Percentiles rank a stretch among this genome's conserved stretches.
Evolutionary conservation across 2,329 filamentous ascomycete species (phyloP).

Genomic region (Cladosporium velox): DNA sequence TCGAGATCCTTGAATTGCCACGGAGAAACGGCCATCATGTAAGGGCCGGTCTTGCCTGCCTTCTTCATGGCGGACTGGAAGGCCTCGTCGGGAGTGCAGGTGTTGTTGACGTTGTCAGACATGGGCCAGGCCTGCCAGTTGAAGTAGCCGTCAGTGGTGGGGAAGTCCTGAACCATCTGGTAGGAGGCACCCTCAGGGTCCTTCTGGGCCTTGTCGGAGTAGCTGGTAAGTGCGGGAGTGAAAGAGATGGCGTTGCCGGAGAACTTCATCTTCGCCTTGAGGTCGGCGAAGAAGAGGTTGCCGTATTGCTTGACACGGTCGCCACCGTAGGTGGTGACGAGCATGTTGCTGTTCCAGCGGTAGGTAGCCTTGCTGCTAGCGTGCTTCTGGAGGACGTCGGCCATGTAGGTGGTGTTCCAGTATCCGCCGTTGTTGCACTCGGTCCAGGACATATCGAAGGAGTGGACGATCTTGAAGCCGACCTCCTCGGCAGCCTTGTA

Average conservation of each 20-base stretch:
- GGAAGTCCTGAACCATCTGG: slow-evolving; percentile 36
- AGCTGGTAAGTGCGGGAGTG: slow-evolving; percentile 39
- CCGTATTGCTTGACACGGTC: slow-evolving; percentile 38
- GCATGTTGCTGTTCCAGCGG: slow-evolving; percentile 42
- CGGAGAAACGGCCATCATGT: slow-evolving; percentile 44
- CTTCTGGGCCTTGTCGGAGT: slow-evolving; percentile 36
- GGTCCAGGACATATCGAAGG: slow-evolving; percentile 44
- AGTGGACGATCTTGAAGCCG: slow-evolving; percentile 42
- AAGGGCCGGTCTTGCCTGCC: slow-evolving; percentile 40
- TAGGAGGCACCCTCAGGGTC: slow-evolving; percentile 29
- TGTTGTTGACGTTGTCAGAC: slow-evolving; percentile 36
- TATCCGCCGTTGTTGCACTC: slow-evolving; percentile 34
- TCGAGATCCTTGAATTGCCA: slow-evolving; percentile 45
- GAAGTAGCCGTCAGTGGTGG: slow-evolving; percentile 41
- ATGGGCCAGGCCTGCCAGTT: slow-evolving; percentile 46
- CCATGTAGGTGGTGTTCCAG: slow-evolving; percentile 43
- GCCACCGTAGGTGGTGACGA: slow-evolving; percentile 42
- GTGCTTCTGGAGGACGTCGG: slow-evolving; percentile 37
- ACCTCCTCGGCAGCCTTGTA: slow-evolving; percentile 37
- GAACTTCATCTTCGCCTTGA: slow-evolving; percentile 37
- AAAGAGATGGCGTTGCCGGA: slow-evolving; percentile 37
- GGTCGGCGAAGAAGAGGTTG: slow-evolving; percentile 40
- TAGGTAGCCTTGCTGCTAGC: slow-evolving; percentile 37
- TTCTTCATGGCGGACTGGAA: slow-evolving; percentile 39
- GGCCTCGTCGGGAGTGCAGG: slow-evolving; percentile 35